phyloP scores from a whole-genome alignment of 768 basidiomycete species.

The Russula compacta region DNA sequence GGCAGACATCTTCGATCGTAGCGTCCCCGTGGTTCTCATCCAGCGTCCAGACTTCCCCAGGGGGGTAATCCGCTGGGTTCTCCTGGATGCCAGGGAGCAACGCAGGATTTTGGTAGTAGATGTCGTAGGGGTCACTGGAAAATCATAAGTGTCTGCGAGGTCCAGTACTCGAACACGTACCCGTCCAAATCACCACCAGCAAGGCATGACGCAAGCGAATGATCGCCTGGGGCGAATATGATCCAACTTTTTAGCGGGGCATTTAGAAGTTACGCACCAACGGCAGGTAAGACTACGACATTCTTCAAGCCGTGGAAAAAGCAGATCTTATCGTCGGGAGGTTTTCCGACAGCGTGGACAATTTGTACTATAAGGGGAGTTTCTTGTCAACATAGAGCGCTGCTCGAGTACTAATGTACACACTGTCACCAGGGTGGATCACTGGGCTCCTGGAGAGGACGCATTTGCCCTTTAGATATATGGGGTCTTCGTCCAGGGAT shows the following conservation, averaged over 20 bases:
- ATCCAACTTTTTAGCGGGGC: neutral
- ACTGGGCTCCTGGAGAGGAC: slow-evolving; percentile 27
- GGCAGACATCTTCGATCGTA: slow-evolving; percentile 60
- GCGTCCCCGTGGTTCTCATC: slow-evolving; percentile 28
- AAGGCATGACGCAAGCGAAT: slow-evolving; percentile 60
- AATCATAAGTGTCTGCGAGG: neutral
- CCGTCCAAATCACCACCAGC: slow-evolving; percentile 79
- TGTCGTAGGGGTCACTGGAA: slow-evolving; percentile 53
- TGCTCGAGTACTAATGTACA: neutral
- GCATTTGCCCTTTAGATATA: slow-evolving; percentile 1
- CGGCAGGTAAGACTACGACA: slow-evolving; percentile 22
- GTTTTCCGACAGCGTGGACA: slow-evolving; percentile 26
- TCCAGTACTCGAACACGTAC: slow-evolving; percentile 27
- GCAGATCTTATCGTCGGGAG: slow-evolving; percentile 19
- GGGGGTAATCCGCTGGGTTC: slow-evolving; percentile 32
- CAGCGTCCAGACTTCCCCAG: neutral
- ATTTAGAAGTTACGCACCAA: neutral
- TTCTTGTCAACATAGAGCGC: neutral
- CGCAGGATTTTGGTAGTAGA: slow-evolving; percentile 42
- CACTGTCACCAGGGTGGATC: slow-evolving; percentile 30
- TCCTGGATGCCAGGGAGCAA: slow-evolving; percentile 46
- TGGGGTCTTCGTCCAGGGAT: slow-evolving; percentile 1
- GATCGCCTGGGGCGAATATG: slow-evolving; percentile 32
- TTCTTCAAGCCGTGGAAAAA: slow-evolving; percentile 22
- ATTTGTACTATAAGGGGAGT: slow-evolving; percentile 14